A percentile compares a stretch with the other conserved stretches of the same genome.
Conservation (phyloP, 345 rosid species). For the Hevea brasiliensis region DNA sequence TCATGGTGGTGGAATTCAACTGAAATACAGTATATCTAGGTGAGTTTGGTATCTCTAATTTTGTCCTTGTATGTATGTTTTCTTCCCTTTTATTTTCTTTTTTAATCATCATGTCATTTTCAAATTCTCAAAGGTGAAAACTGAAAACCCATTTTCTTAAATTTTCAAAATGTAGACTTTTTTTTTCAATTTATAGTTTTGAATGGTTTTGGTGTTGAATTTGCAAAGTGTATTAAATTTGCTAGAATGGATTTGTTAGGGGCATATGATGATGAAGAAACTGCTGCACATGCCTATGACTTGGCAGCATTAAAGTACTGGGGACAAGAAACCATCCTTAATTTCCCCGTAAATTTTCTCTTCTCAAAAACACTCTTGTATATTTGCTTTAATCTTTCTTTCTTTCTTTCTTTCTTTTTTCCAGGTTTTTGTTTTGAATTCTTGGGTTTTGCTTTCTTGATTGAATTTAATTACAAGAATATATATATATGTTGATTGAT, state of each 20-base stretch:
- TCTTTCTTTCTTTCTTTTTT: not conserved
- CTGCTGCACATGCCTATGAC: slow-evolving; percentile 95
- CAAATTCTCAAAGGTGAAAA: not conserved
- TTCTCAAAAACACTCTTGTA: not conserved
- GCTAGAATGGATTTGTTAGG: slow-evolving; percentile 33
- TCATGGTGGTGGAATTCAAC: slow-evolving; percentile 21
- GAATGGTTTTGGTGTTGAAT: no score
- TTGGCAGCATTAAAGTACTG: slow-evolving; percentile 94
- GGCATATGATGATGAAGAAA: slow-evolving; percentile 86
- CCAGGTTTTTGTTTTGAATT: not conserved
- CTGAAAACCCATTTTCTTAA: not conserved
- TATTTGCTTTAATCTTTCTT: not conserved
- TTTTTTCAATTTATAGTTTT: no score
- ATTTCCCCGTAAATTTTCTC: slow-evolving; percentile 60
- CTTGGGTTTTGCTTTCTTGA: no score
- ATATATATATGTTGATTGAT: not conserved
- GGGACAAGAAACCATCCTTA: slow-evolving; percentile 84
- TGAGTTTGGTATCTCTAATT: slow-evolving; percentile 19
- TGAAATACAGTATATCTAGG: slow-evolving; percentile 56
- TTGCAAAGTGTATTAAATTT: not conserved
- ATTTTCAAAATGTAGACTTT: no score
- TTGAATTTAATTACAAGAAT: no score
- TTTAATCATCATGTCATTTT: not conserved
- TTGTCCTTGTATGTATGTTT: no score
- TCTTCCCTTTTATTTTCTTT: not conserved